phyloP scores from a whole-genome alignment of 148 eudicot species.

The Vaccinium myrtillus region DNA sequence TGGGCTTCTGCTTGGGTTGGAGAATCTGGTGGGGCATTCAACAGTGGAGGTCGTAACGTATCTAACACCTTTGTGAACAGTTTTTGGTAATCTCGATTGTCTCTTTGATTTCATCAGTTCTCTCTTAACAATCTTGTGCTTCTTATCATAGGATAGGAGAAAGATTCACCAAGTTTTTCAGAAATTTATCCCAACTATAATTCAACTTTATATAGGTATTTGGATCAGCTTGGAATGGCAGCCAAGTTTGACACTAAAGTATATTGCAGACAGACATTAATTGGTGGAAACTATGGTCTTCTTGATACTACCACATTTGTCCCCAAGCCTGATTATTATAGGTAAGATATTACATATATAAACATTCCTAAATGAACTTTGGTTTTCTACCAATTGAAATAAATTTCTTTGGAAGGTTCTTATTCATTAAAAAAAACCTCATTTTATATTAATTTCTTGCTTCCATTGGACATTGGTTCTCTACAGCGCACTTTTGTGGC shows the following conservation, averaged over 20 bases:
- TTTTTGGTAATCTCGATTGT: conserved; percentile 62
- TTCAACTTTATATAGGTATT: conserved; percentile 46
- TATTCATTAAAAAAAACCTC: neutral
- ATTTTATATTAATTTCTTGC: neutral
- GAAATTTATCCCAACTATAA: neutral
- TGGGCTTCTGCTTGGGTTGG: conserved; percentile 98
- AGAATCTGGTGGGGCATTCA: conserved; percentile 93
- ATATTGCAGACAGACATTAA: conserved; percentile 75
- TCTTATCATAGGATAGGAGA: neutral
- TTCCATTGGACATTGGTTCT: conserved; percentile 12
- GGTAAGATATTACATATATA: conserved; percentile 31
- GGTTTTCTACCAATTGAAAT: neutral
- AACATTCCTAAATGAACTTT: neutral
- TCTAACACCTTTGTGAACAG: conserved; percentile 77
- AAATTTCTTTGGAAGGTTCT: neutral
- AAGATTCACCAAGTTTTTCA: neutral
- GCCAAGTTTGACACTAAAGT: conserved; percentile 74
- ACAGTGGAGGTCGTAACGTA: conserved; percentile 73
- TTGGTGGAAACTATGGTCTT: conserved; percentile 90
- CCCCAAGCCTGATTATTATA: conserved; percentile 88
- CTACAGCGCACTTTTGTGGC: conserved; percentile 81
- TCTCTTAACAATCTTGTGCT: conserved; percentile 3
- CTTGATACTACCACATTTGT: conserved; percentile 58
- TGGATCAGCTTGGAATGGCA: conserved; percentile 86
- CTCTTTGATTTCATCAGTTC: neutral